Evolutionary conservation across 2,329 filamentous ascomycete genomes (phyloP), one percentile per base, ranked within the genome.

Genomic region (Fusarium clavum): DNA sequence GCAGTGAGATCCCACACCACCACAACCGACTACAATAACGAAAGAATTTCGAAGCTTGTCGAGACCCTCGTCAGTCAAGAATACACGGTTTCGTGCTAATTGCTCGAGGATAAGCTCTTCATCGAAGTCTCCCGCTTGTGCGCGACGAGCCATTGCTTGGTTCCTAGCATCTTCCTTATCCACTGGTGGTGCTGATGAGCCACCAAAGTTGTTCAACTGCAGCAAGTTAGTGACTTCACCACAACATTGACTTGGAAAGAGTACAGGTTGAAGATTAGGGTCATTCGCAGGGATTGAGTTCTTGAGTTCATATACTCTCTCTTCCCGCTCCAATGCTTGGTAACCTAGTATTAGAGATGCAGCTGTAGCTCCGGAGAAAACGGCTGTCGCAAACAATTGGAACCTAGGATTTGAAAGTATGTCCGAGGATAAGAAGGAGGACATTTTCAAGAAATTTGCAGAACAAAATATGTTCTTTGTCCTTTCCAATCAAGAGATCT

Each of bases 1-100:
- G 67, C 93, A 94, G 83, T 99, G 97, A 9, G 94, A 98, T 47
- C 96, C 96, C 8, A 99, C 96, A 44, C 96, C 96, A 69, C 96
- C 96, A 72, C 94, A 95, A 6, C 96, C 96, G 13, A 99, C 94
- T 3, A 99, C 88, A 41, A 98, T 86, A 48, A 99, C 88, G 76
- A 97, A 97, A 2, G 95, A 88, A 48, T 87, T 85, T 14, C 95
- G 92, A 30, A 99, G 87, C 77, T 92, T 94, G 18, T 85, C 83
- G 13, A 99, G 87, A 0, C 96, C 96, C 10, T 90, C 90, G 30
- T 95, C 90, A 16, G 88, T 93, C 13, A 99, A 88, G 77, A 99
- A 99, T 30, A 96, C 94, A 57, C 93, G 89, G 79, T 98, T 98
- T 52, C 96, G 91, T 3, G 95, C 94, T 14, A 99, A 87, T 80